Percentiles rank a stretch among this genome's conserved stretches.
Conservation (phyloP, 2,329 filamentous ascomycete genomes). For the Dryadomyces quercivorus region DNA sequence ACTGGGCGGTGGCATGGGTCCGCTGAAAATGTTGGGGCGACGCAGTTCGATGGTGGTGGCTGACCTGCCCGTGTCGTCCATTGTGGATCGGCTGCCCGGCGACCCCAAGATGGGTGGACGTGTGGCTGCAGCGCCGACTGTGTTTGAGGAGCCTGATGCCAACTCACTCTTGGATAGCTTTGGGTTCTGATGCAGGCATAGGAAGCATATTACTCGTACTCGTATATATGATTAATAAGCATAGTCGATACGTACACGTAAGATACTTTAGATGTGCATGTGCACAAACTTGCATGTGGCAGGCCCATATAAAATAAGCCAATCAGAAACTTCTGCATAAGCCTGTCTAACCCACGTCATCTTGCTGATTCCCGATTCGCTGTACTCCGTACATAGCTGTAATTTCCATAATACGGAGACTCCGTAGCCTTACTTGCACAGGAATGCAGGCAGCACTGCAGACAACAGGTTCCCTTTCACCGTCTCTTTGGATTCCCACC, state of each 20-base stretch:
- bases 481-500: no score
- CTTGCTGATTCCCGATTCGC: no score
- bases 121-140: conserved; percentile 52
- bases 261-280: no score
- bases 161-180: conserved; percentile 84
- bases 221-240: not conserved
- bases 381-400: no score
- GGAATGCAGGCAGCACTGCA: not conserved
- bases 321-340: no score
- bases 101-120: conserved; percentile 30
- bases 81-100: conserved; percentile 18
- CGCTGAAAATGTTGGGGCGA: conserved; percentile 54
- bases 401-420: no score
- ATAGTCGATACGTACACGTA: no score
- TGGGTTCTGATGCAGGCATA: conserved; percentile 50
- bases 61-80: conserved; percentile 44
- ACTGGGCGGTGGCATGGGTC: conserved; percentile 43
- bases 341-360: no score
- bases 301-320: no score
- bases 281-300: no score
- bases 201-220: not conserved
- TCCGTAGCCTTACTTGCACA: not conserved
- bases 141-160: conserved; percentile 87
- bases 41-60: conserved; percentile 70
- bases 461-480: not conserved